Base-by-base conservation (phyloP, 441 rosid species). In the Populus tomentosa region DNA sequence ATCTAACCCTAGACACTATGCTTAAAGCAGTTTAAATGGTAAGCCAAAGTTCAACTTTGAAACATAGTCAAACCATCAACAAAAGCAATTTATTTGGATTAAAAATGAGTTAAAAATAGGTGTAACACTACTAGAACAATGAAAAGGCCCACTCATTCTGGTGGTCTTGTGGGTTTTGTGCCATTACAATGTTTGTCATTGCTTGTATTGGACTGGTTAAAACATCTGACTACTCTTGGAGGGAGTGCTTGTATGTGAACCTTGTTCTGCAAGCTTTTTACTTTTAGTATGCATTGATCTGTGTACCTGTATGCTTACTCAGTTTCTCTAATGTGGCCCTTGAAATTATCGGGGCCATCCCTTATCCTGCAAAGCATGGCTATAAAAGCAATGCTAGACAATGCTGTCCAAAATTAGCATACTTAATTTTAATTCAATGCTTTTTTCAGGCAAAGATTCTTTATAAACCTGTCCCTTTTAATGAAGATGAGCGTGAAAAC, bases 371-470 rank as follows among this genome's bases (percentile, higher is more conserved):
- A 35, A 35, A 56, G 23, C 46, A 16, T 42, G 63, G n/a, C 63
- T n/a, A 33, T 16, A n/a, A 71, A 18, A 3, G 10, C 14, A 40
- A 13, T 13, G 56, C 56, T 38, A 40, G 63, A 9, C 28, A 21
- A 64, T 67, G 46, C 59, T 53, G 6, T 33, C 50, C 14, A 16
- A 67, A 76, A 70, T 74, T 18, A 35, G 32, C n/a, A 3, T 13
- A 18, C 24, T 53, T 72, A 46, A 42, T 67, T 66, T 35, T 33
- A 46, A 13, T 26, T 65, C 7, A 30, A 16, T 78, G 26, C 2
- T 11, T 42, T 40, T 74, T 87, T 77, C 90, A 96, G 99, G 97
- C 97, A 73, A 96, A 92, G 87, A 90, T 96, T 80, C 93, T 91
- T 62, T 91, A 94, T 70, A 87, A 90, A 84, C 89, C 86, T 35